phyloP scores from a whole-genome alignment of 371 early-diverging fungal species.

The Blakeslea trispora region DNA sequence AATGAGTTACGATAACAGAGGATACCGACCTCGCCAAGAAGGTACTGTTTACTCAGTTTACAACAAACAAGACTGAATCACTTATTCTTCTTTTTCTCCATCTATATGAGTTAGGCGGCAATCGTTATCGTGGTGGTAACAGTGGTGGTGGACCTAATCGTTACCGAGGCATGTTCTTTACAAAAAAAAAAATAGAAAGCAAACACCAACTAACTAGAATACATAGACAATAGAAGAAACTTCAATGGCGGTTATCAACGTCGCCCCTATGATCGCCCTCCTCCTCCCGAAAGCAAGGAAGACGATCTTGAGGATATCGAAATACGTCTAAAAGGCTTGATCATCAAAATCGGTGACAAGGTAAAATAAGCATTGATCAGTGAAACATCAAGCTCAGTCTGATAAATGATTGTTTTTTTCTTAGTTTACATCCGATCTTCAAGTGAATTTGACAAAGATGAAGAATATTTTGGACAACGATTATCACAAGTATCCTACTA shows the following conservation, averaged over 20 bases:
- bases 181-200: neutral
- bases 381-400: neutral
- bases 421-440: slow-evolving; percentile 59
- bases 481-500: slow-evolving; percentile 64
- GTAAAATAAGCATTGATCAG: slow-evolving; percentile 29
- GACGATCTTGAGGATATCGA: slow-evolving; percentile 71
- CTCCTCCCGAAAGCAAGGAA: slow-evolving; percentile 24
- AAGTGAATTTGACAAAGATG: slow-evolving; percentile 69
- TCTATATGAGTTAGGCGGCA: slow-evolving; percentile 5
- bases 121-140: slow-evolving; percentile 14
- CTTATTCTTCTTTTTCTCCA: no score
- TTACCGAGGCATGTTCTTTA: slow-evolving; percentile 20
- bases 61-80: no score
- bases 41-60: no score
- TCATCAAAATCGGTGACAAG: slow-evolving; percentile 80
- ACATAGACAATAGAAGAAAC: slow-evolving; percentile 22
- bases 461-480: slow-evolving; percentile 71
- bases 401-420: neutral
- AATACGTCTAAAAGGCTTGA: slow-evolving; percentile 68
- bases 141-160: slow-evolving; percentile 23
- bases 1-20: slow-evolving; percentile 45
- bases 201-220: neutral
- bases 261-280: slow-evolving; percentile 33
- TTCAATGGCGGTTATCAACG: slow-evolving; percentile 20
- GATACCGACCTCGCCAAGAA: slow-evolving; percentile 41